Evolutionary conservation across 768 basidiomycete species (phyloP).

Genomic region (Serendipita sp.): DNA sequence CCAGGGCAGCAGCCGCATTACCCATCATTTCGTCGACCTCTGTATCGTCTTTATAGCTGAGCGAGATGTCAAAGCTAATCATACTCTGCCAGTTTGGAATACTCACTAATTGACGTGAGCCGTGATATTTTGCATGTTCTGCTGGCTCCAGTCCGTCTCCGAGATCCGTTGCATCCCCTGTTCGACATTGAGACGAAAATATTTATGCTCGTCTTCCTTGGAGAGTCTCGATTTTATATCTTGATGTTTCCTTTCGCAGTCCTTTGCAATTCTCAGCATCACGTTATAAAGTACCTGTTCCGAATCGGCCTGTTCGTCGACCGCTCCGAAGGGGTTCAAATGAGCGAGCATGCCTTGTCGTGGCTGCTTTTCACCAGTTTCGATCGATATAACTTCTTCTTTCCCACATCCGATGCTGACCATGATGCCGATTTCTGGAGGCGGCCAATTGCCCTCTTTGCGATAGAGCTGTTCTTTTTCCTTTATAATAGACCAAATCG

Average conservation of each 20-base stretch:
- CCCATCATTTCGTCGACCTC: not conserved
- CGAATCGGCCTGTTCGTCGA: not conserved
- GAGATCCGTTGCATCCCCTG: not conserved
- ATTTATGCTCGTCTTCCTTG: not conserved
- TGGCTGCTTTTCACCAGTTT: not conserved
- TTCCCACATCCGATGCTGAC: not conserved
- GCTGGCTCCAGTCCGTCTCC: not conserved
- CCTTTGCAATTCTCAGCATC: not conserved
- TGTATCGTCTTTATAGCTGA: not conserved
- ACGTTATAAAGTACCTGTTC: not conserved
- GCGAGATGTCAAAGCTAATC: not conserved
- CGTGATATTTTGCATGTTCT: not conserved
- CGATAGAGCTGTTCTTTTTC: not conserved
- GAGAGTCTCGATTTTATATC: not conserved
- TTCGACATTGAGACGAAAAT: not conserved
- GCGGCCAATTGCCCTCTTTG: not conserved
- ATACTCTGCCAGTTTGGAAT: not conserved
- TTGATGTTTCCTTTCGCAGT: constrained; percentile 4
- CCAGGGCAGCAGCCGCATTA: not conserved
- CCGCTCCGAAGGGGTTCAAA: not conserved
- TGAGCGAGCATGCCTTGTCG: not conserved
- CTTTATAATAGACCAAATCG: not conserved
- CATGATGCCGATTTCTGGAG: not conserved
- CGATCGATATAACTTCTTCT: not conserved
- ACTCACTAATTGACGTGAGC: not conserved